phyloP scores from a whole-genome alignment of 2,329 filamentous ascomycete genomes.

The Sphaerostilbella broomeana region DNA sequence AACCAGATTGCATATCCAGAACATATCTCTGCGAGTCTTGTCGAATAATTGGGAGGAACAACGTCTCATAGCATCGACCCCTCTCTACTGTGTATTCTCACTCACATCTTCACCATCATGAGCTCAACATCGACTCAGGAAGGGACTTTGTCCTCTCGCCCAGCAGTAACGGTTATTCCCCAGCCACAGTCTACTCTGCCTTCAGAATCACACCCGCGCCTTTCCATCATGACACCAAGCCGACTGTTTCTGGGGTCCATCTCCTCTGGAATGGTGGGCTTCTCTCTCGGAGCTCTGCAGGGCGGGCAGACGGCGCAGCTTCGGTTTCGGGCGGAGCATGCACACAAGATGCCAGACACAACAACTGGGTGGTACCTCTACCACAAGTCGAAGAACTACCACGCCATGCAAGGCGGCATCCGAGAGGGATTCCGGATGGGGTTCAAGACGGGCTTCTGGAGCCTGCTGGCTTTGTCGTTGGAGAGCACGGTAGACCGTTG shows the following conservation, averaged over 20 bases:
- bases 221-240: slow-evolving; percentile 56
- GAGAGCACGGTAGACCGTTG: slow-evolving; percentile 71
- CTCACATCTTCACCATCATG: not conserved
- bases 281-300: slow-evolving; percentile 63
- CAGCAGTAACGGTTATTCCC: not conserved
- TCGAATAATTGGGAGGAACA: not conserved
- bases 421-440: slow-evolving; percentile 75
- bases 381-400: slow-evolving; percentile 96
- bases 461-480: slow-evolving; percentile 65
- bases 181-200: slow-evolving; percentile 20
- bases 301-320: slow-evolving; percentile 69
- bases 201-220: slow-evolving; percentile 34
- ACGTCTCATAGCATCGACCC: not conserved
- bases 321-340: slow-evolving; percentile 91
- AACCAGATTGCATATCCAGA: not conserved
- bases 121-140: slow-evolving; percentile 1
- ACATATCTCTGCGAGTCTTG: not conserved
- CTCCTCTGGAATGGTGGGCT: slow-evolving; percentile 61
- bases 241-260: slow-evolving; percentile 60
- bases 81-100: too few relatives aligned
- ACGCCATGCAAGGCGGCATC: slow-evolving; percentile 68
- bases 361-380: slow-evolving; percentile 95
- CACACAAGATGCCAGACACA: slow-evolving; percentile 79
- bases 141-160: not conserved
- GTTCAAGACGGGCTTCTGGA: slow-evolving; percentile 62